Conservation (phyloP, 1,284 basidiomycete genomes). For the Sutorius eximius region DNA sequence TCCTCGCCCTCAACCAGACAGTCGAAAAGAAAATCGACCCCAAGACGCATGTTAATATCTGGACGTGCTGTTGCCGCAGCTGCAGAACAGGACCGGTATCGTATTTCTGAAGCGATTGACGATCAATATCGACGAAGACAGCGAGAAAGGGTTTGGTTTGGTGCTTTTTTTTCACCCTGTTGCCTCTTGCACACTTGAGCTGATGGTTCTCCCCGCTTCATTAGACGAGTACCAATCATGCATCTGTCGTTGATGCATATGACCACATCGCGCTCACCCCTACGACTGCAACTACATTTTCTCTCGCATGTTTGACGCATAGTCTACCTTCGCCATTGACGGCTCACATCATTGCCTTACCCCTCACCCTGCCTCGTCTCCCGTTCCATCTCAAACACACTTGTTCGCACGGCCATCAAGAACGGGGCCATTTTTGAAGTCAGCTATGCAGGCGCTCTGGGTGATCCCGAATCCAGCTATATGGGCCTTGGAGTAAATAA, state of each 20-base stretch:
- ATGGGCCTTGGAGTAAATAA: conserved; percentile 50
- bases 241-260: conserved; percentile 58
- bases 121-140: conserved; percentile 71
- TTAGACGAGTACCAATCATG: conserved; percentile 64
- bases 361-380: conserved; percentile 75
- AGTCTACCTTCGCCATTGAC: conserved; percentile 77
- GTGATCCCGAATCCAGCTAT: conserved; percentile 49
- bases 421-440: conserved; percentile 87
- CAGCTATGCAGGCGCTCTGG: conserved; percentile 70
- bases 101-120: conserved; percentile 69
- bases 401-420: conserved; percentile 77
- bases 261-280: conserved; percentile 77
- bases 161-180: conserved; percentile 40
- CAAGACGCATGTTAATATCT: conserved; percentile 64
- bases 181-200: not conserved
- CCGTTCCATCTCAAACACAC: conserved; percentile 81
- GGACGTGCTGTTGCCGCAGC: conserved; percentile 49
- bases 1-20: conserved; percentile 70
- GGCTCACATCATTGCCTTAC: conserved; percentile 80
- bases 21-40: conserved; percentile 67
- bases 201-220: not conserved
- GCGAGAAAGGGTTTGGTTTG: conserved; percentile 79
- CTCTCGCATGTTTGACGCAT: conserved; percentile 78
- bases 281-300: conserved; percentile 69
- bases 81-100: conserved; percentile 56